Percentiles rank a stretch among this genome's conserved stretches.
phyloP scores from a whole-genome alignment of 345 rosid genomes.

The Citrus mangshanensis region DNA sequence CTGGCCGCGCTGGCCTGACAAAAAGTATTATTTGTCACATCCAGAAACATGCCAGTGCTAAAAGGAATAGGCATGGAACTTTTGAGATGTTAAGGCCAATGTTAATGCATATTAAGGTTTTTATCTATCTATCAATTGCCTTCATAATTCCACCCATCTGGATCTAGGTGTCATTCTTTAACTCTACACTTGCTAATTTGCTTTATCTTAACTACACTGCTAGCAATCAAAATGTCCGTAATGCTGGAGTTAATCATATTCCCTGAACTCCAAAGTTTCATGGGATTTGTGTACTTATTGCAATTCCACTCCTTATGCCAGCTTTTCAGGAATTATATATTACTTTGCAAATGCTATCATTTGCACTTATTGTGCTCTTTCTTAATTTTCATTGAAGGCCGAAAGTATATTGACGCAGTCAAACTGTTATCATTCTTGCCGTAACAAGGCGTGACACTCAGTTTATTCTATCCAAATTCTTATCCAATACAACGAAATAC shows the following conservation, averaged over 20 bases:
- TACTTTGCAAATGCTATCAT: not conserved
- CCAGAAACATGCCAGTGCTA: not conserved
- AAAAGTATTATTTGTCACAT: not conserved
- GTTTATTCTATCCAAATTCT: too few species aligned
- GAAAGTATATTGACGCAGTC: not conserved
- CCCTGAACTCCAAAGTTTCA: not conserved
- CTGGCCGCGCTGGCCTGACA: not conserved
- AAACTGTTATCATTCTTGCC: not conserved
- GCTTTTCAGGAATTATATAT: not conserved
- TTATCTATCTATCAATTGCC: not conserved
- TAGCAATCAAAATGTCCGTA: not conserved
- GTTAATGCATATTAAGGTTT: not conserved
- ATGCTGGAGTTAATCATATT: too few species aligned
- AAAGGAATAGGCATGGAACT: not conserved
- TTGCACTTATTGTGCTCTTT: not conserved
- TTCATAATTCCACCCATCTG: not conserved
- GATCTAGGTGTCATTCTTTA: not conserved
- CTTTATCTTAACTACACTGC: not conserved
- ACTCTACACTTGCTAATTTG: not conserved
- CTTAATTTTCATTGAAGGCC: not conserved
- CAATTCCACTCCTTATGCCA: not conserved
- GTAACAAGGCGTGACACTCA: not conserved
- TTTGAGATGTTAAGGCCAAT: too few species aligned
- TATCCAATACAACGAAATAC: not conserved
- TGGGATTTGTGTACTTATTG: not conserved